Conservation (phyloP, 2,329 filamentous ascomycete species). For the Zalaria sp. region DNA sequence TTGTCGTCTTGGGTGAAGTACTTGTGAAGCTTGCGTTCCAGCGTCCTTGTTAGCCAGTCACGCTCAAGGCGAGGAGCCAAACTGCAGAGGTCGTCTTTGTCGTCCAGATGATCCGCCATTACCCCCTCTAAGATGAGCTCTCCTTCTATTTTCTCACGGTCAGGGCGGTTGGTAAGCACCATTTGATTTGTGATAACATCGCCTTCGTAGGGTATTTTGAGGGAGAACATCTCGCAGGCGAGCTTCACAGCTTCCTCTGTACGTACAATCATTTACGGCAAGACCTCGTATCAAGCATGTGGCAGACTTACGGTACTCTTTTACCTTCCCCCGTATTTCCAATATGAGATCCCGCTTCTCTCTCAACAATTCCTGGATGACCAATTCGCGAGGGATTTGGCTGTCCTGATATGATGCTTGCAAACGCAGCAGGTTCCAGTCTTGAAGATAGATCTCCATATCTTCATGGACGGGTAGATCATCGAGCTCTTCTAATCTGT, state of each 20-base stretch:
- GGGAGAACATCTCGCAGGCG: slow-evolving; percentile 1
- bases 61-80: slow-evolving; percentile 2
- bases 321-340: slow-evolving; percentile 2
- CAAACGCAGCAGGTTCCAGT: background rate
- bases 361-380: too few species aligned
- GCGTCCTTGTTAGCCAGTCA: slow-evolving; percentile 1
- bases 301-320: slow-evolving; percentile 3
- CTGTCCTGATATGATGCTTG: too few species aligned
- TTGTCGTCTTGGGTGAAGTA: too few species aligned
- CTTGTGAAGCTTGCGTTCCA: background rate
- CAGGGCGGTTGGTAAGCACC: too few species aligned
- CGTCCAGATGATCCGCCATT: background rate
- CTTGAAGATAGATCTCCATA: background rate
- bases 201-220: background rate
- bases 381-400: too few species aligned
- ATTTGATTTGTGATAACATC: background rate
- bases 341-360: background rate
- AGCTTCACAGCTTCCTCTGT: slow-evolving; percentile 4
- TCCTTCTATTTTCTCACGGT: too few species aligned
- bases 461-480: background rate
- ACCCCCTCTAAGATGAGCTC: too few species aligned
- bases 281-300: background rate
- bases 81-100: slow-evolving; percentile 3
- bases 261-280: background rate
- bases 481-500: slow-evolving; percentile 2